A percentile compares a stretch with the other conserved stretches of the same genome.
Evolutionary conservation across 805 yeast species (phyloP).

Genomic region (Saccharomycopsis sp.): DNA sequence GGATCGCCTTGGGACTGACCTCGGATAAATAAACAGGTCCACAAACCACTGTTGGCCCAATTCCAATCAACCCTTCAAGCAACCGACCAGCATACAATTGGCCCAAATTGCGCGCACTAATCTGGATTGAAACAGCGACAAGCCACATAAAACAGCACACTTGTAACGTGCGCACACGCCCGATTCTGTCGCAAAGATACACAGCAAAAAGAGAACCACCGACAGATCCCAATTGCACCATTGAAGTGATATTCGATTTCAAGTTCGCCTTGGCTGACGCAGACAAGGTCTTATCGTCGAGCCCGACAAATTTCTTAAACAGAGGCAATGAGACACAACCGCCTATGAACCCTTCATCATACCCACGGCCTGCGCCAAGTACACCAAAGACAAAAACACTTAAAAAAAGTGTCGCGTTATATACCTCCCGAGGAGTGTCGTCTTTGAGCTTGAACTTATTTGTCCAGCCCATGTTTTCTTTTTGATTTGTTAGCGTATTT

Average conservation of each 20-base stretch:
- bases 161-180: slow-evolving; percentile 44
- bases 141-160: slow-evolving; percentile 34
- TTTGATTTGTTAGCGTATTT: too few species aligned
- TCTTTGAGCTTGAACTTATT: too few species aligned
- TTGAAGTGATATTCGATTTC: slow-evolving; percentile 53
- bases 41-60: slow-evolving; percentile 62
- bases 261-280: slow-evolving; percentile 32
- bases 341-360: slow-evolving; percentile 43
- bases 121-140: slow-evolving; percentile 33
- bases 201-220: slow-evolving; percentile 56
- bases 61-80: slow-evolving; percentile 58
- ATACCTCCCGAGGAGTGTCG: slow-evolving; percentile 33
- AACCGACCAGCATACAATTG: slow-evolving; percentile 50
- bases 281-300: slow-evolving; percentile 30
- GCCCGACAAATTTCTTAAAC: slow-evolving; percentile 34
- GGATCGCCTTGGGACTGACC: slow-evolving; percentile 64
- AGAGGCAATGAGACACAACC: slow-evolving; percentile 35
- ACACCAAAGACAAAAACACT: slow-evolving; percentile 42
- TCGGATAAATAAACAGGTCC: slow-evolving; percentile 75
- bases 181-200: slow-evolving; percentile 41
- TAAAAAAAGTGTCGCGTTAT: slow-evolving; percentile 34
- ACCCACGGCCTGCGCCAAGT: slow-evolving; percentile 47
- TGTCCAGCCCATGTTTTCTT: too few species aligned
- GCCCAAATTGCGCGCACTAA: slow-evolving; percentile 34
- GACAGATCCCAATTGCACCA: slow-evolving; percentile 63